Evolutionary conservation across 2,329 filamentous ascomycete species (phyloP).

Genomic region (Sporothrix dimorphospora): DNA sequence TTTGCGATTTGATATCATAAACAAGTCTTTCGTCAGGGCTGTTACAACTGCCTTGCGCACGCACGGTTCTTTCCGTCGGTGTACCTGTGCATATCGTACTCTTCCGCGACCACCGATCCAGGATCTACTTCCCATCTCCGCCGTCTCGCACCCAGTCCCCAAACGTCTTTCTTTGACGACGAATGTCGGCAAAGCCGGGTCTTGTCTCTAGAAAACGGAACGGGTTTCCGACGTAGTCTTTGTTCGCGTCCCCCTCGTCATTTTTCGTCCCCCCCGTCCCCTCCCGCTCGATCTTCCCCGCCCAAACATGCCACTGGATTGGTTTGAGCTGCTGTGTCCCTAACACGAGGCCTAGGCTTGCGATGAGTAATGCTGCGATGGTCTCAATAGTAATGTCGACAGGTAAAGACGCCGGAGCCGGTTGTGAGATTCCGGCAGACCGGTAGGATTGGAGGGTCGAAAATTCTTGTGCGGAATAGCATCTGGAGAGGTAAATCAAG

Average conservation of each 20-base stretch:
- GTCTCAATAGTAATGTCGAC: conserved; percentile 89
- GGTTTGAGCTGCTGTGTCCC: conserved; percentile 79
- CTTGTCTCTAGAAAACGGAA: conserved; percentile 79
- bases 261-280: conserved; percentile 62
- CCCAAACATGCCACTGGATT: conserved; percentile 81
- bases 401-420: conserved; percentile 61
- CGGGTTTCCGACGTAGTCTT: conserved; percentile 74
- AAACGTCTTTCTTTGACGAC: conserved; percentile 79
- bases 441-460: conserved; percentile 66
- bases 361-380: conserved; percentile 74
- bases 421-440: conserved; percentile 45
- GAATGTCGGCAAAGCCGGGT: conserved; percentile 84
- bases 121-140: conserved; percentile 29
- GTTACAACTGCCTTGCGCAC: background rate
- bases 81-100: background rate
- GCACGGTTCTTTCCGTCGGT: background rate
- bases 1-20: background rate
- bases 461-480: conserved; percentile 96
- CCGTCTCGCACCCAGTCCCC: conserved; percentile 66
- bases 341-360: conserved; percentile 81
- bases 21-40: background rate
- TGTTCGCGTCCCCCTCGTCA: conserved; percentile 65
- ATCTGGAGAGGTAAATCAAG: conserved; percentile 56
- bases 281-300: conserved; percentile 80
- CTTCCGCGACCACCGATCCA: background rate